Conservation (phyloP, 345 rosid species). For the Bruguiera gymnorhiza region DNA sequence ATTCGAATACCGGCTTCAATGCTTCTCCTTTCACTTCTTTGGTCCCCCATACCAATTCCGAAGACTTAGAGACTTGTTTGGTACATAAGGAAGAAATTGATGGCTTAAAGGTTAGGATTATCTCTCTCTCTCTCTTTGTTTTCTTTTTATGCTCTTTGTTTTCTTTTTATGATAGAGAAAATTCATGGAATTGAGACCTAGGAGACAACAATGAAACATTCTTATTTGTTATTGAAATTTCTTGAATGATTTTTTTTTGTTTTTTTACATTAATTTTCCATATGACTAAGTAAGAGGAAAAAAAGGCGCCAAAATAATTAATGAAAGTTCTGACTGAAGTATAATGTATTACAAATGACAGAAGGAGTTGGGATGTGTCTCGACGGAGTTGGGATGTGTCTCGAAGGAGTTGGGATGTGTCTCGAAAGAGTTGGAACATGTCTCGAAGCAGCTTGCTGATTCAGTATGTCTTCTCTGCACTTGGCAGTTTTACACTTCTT, state of each 20-base stretch:
- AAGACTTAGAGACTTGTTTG: too few species aligned
- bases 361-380: slow-evolving; percentile 58
- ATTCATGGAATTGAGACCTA: too few species aligned
- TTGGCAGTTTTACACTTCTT: not conserved
- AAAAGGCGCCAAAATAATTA: not conserved
- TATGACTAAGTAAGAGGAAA: not conserved
- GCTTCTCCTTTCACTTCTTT: not conserved
- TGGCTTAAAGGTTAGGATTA: slow-evolving; percentile 60
- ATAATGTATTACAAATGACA: slow-evolving; percentile 29
- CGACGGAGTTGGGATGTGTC: slow-evolving; percentile 43
- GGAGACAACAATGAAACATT: too few species aligned
- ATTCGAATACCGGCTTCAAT: not conserved
- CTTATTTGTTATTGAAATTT: not conserved
- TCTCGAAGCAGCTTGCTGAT: slow-evolving; percentile 43
- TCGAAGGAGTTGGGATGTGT: slow-evolving; percentile 46
- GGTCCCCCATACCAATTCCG: not conserved
- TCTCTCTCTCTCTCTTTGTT: not conserved
- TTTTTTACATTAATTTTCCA: too few species aligned
- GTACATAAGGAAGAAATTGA: slow-evolving; percentile 50
- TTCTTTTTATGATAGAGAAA: not conserved
- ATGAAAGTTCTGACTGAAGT: slow-evolving; percentile 14
- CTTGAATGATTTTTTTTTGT: not conserved
- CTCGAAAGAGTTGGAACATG: slow-evolving; percentile 58
- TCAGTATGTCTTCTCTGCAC: slow-evolving; percentile 23
- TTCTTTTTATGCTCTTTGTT: not conserved